Evolutionary conservation across 2,329 filamentous ascomycete species (phyloP).

Genomic region (Aureobasidium mangrovei): DNA sequence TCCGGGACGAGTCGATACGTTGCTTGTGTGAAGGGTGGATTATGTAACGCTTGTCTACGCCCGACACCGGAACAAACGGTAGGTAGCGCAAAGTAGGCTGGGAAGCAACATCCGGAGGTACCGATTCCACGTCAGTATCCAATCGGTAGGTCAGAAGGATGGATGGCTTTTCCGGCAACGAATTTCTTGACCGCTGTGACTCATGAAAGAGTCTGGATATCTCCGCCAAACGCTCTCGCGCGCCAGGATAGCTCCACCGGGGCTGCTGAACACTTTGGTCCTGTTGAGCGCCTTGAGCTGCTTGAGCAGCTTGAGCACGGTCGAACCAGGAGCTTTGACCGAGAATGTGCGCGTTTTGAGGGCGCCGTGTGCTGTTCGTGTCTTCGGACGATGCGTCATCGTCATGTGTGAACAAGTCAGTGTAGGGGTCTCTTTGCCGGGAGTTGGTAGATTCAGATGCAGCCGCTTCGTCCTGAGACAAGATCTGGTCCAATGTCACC

Average conservation of each 20-base stretch:
- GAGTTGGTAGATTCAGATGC: background rate
- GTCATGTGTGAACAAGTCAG: too few species aligned
- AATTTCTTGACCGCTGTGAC: background rate
- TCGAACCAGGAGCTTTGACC: too few species aligned
- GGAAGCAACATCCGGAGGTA: too few species aligned
- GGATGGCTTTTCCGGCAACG: background rate
- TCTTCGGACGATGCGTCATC: too few species aligned
- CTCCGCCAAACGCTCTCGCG: too few species aligned
- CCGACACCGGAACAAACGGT: slow-evolving; percentile 1
- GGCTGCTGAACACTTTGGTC: too few species aligned
- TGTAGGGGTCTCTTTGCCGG: background rate
- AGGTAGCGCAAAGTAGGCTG: background rate
- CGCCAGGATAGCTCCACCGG: too few species aligned
- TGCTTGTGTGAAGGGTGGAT: slow-evolving; percentile 5
- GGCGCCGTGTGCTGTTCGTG: too few species aligned
- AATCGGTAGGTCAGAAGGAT: background rate
- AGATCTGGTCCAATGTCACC: background rate
- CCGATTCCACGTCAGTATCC: background rate
- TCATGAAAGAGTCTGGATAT: too few species aligned
- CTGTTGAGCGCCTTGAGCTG: too few species aligned
- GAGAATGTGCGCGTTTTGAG: too few species aligned
- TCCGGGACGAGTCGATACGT: background rate
- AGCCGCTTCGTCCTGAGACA: background rate
- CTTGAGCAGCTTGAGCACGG: too few species aligned
- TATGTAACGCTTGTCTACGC: slow-evolving; percentile 3